phyloP scores from a whole-genome alignment of 2,329 filamentous ascomycete species.

The Saccharata proteae region DNA sequence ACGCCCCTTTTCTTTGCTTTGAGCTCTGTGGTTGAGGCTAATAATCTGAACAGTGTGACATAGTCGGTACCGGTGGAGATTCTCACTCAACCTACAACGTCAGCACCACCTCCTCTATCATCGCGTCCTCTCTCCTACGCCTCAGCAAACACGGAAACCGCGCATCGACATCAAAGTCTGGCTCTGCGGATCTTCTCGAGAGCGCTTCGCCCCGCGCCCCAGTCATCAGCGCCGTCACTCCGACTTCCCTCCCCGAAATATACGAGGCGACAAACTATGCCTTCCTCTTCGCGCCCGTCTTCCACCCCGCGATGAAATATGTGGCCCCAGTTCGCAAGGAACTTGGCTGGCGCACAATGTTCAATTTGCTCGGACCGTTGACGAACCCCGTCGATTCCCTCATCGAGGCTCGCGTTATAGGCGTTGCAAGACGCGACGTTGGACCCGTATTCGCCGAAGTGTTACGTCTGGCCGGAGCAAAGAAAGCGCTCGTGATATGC shows the following conservation, averaged over 20 bases:
- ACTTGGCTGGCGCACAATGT: conserved; percentile 89
- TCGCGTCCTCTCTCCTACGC: conserved; percentile 74
- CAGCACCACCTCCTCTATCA: conserved; percentile 84
- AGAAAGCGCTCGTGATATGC: conserved; percentile 82
- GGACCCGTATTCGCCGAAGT: conserved; percentile 84
- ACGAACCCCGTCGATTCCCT: conserved; percentile 71
- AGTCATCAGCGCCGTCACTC: conserved; percentile 60
- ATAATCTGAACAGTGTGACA: conserved; percentile 53
- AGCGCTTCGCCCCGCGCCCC: conserved; percentile 61
- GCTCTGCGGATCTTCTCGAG: conserved; percentile 82
- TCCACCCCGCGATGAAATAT: conserved; percentile 89
- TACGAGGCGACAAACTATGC: conserved; percentile 80
- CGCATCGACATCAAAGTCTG: conserved; percentile 88
- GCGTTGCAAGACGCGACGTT: conserved; percentile 77
- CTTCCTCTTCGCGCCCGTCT: conserved; percentile 91
- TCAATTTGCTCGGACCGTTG: conserved; percentile 89
- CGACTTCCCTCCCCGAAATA: conserved; percentile 56
- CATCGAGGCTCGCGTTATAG: conserved; percentile 85
- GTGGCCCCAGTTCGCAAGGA: conserved; percentile 77
- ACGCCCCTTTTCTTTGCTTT: conserved; percentile 11
- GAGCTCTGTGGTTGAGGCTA: background rate
- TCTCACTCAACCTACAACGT: conserved; percentile 98
- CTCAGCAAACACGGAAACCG: conserved; percentile 94
- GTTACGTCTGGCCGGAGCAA: conserved; percentile 59
- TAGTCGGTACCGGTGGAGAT: conserved; percentile 94